Evolutionary conservation across 306 rosid species (phyloP).

Genomic region (Quercus alba): DNA sequence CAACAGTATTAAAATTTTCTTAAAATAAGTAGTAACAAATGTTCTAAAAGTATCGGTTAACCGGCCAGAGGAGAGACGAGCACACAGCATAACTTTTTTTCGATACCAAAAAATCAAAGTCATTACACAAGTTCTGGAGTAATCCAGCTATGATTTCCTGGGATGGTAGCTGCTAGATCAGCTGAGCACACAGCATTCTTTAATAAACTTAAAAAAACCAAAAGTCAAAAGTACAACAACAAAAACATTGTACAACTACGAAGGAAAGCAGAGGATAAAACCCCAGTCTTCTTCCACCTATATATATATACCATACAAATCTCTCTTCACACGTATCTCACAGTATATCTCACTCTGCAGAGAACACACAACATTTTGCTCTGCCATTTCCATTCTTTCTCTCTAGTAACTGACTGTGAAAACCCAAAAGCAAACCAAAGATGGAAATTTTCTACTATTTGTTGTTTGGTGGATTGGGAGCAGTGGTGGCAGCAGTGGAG

Average conservation of each 20-base stretch:
- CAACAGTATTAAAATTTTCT: rapidly evolving
- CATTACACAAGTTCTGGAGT: too few species aligned
- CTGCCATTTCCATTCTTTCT: neutral
- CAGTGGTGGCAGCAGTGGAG: conserved; percentile 75
- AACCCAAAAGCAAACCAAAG: neutral
- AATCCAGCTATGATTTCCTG: too few species aligned
- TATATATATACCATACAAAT: neutral
- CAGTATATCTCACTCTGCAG: conserved; percentile 11
- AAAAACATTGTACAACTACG: neutral
- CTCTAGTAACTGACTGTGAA: neutral
- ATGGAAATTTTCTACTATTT: conserved; percentile 83
- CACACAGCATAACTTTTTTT: too few species aligned
- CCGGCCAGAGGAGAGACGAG: too few species aligned
- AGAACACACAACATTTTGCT: neutral
- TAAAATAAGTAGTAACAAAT: too few species aligned
- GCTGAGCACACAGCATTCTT: too few species aligned
- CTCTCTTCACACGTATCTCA: conserved; percentile 1
- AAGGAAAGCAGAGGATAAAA: conserved; percentile 3
- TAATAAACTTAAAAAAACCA: too few species aligned
- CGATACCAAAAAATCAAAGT: too few species aligned
- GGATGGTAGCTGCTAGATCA: too few species aligned
- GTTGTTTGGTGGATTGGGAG: conserved; percentile 69
- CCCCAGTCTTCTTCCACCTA: neutral
- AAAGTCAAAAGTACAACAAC: neutral
- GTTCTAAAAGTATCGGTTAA: too few species aligned